These are phyloP conservation scores for Verbascum thapsus DNA, from an alignment of 257 asterid species.

Conservation along the genomic window DNA sequence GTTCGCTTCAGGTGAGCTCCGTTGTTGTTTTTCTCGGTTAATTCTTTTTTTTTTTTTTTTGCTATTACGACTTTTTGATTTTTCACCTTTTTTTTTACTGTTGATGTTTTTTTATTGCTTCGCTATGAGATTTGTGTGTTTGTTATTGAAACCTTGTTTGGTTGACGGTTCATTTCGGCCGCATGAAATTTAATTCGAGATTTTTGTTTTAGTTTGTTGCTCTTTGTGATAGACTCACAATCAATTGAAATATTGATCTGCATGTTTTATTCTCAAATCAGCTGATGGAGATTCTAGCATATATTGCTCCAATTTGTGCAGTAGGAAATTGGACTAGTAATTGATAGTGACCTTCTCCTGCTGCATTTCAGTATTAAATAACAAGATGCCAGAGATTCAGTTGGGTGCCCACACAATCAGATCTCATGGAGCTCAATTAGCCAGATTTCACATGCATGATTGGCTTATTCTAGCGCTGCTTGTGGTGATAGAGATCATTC, in stretches of 20 bases:
- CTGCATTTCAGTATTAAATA: constrained; percentile 5
- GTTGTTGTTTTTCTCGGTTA: neutral
- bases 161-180: constrained; percentile 7
- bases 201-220: constrained; percentile 1
- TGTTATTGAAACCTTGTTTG: neutral
- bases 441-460: constrained; percentile 86
- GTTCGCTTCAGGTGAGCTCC: constrained; percentile 26
- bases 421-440: constrained; percentile 81
- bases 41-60: neutral
- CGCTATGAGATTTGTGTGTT: constrained; percentile 14
- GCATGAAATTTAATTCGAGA: constrained; percentile 7
- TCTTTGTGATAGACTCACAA: constrained; percentile 7
- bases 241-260: neutral
- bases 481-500: constrained; percentile 64
- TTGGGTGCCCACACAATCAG: constrained; percentile 88
- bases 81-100: neutral
- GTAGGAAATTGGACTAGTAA: constrained; percentile 11
- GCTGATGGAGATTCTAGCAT: constrained; percentile 1
- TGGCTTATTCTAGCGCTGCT: constrained; percentile 89
- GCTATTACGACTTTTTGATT: constrained; percentile 1
- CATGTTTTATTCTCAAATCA: neutral
- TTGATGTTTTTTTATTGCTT: neutral
- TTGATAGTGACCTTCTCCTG: neutral
- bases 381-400: constrained; percentile 84
- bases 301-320: constrained; percentile 5